Conservation (phyloP, 305 asterid genomes). For the Fraxinus floribunda region DNA sequence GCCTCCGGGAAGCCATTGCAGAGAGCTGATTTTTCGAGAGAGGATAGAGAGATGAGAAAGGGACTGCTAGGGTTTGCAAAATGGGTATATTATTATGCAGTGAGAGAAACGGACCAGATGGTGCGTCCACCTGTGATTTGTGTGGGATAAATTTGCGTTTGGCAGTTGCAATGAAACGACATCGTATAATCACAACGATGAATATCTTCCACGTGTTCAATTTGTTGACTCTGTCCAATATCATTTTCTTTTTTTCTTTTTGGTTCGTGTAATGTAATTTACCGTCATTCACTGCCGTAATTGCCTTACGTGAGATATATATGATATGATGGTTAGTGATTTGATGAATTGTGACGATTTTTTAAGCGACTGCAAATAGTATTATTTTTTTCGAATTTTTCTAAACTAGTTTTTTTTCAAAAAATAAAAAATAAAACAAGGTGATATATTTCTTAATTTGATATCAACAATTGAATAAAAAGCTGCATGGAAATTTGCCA, state of each 20-base stretch:
- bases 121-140: neutral
- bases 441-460: no score
- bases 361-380: no score
- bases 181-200: neutral
- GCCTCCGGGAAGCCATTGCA: conserved; percentile 93
- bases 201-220: neutral
- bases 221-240: neutral
- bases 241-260: no score
- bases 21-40: conserved; percentile 23
- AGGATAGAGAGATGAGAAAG: conserved; percentile 23
- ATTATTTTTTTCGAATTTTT: no score
- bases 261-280: no score
- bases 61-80: conserved; percentile 46
- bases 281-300: no score
- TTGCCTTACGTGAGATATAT: no score
- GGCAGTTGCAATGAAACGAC: neutral
- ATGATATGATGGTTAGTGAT: no score
- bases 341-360: no score
- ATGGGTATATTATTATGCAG: neutral
- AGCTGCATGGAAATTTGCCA: no score
- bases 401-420: neutral
- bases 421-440: no score
- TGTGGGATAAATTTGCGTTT: neutral
- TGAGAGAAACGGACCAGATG: conserved; percentile 3
- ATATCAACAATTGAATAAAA: no score